A percentile compares a stretch with the other conserved stretches of the same genome.
Conservation (phyloP, 1,139 yeast genomes). For the Geotrichum citri-aurantii region DNA sequence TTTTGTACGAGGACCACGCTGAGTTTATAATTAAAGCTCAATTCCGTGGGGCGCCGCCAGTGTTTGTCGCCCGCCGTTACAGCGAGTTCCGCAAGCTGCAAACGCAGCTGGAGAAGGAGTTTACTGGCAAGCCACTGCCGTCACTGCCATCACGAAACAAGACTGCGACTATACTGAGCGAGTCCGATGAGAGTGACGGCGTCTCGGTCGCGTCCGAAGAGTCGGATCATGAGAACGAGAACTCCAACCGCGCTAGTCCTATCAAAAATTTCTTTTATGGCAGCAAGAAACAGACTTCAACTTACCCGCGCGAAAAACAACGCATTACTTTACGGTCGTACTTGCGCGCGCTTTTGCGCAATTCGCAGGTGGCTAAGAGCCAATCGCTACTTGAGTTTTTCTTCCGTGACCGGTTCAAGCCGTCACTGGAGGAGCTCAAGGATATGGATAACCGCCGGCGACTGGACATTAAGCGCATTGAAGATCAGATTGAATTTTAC, state of each 20-base stretch:
- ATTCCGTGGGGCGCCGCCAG: constrained; percentile 35
- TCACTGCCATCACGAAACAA: constrained; percentile 56
- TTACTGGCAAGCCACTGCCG: constrained; percentile 69
- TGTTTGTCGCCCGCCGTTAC: constrained; percentile 57
- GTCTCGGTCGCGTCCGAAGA: constrained; percentile 17
- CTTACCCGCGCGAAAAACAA: constrained; percentile 57
- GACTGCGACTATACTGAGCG: constrained; percentile 22
- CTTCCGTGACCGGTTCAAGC: constrained; percentile 36
- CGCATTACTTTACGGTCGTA: constrained; percentile 74
- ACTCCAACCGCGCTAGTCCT: not conserved
- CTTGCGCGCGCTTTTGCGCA: constrained; percentile 47
- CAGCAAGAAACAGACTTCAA: not conserved
- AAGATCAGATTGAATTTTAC: constrained; percentile 71
- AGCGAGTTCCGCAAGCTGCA: constrained; percentile 59
- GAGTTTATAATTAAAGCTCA: constrained; percentile 33
- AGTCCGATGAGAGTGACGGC: constrained; percentile 20
- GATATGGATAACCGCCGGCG: constrained; percentile 56
- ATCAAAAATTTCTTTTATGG: not conserved
- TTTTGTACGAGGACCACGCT: constrained; percentile 31
- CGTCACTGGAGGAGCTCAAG: constrained; percentile 40
- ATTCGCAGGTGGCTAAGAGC: constrained; percentile 53
- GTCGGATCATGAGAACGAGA: constrained; percentile 14
- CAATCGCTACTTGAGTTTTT: constrained; percentile 51
- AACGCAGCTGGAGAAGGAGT: constrained; percentile 44
- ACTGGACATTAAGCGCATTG: constrained; percentile 54